Base-by-base conservation (phyloP, 805 yeast species). In the Suhomyces prunicola region DNA sequence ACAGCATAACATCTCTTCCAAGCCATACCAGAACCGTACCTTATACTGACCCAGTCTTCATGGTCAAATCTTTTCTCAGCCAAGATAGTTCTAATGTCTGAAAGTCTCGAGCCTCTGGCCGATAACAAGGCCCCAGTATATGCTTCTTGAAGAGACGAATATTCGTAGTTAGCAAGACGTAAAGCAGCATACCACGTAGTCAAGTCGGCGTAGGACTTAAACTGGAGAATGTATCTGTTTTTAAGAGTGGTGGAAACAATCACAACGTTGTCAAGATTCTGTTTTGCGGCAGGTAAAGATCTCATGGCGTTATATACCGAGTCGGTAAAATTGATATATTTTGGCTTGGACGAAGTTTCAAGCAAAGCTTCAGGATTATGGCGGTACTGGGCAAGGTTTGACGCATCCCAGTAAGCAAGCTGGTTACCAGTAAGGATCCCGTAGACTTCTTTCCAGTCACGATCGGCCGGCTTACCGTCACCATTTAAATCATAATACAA, bases 1-100 rank as follows among this genome's bases (percentile, higher is more conserved):
- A 92, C 97, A 2, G 96, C 93, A 74, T 82, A 94, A 65, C 97
- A 93, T 54, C 96, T 80, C 65, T 86, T 88, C 97, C 97, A 94
- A 1, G 97, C 97, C 96, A 90, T 90, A 23, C 99, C 99, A 8
- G 94, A 82, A 17, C 99, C 98, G 69, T 93, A 94, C 58, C 98
- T 79, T 15, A 94, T 96, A 66, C 91, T 82, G 44, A 88, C 91
- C 97, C 97, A 93, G 63, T 92, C 97, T 68, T 90, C 97, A 64
- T 90, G 94, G 54, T 82, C 83, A 66, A 84, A 88, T 63, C 93
- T 86, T 17, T 94, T 86, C 58, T 88, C 96, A 0, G 96, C 87
- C 53, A 94, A 76, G 45, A 94, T 78, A 13, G 93, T 87, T 55
- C 88, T 82, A 56, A 94, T 91, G 64, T 96, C 98, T 50, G 93